phyloP scores from a whole-genome alignment of 345 rosid genomes.

The Euphorbia peplus region DNA sequence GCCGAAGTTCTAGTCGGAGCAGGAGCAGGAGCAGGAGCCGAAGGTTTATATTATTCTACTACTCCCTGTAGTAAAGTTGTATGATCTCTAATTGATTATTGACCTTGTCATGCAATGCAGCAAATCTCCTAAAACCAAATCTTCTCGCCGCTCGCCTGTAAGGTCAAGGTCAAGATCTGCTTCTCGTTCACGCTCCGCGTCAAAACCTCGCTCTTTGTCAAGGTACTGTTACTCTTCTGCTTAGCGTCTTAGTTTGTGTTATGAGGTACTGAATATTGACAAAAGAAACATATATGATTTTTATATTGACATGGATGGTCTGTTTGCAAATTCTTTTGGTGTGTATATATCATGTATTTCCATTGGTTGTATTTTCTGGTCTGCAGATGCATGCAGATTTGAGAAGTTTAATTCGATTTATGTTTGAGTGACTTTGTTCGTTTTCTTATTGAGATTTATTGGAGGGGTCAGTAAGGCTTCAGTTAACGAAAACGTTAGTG shows the following conservation, averaged over 20 bases:
- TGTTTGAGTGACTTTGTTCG: neutral
- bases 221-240: conserved; percentile 44
- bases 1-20: conserved; percentile 41
- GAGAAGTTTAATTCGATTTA: neutral
- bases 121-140: conserved; percentile 70
- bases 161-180: conserved; percentile 63
- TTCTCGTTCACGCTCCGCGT: conserved; percentile 59
- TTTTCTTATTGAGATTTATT: neutral
- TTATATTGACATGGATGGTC: neutral
- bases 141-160: conserved; percentile 58
- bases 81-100: conserved; percentile 14
- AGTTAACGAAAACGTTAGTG: neutral
- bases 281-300: neutral
- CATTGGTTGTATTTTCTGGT: neutral
- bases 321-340: neutral
- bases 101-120: conserved; percentile 35
- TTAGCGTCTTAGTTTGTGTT: neutral
- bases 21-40: conserved; percentile 43
- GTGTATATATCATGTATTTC: neutral
- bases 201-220: conserved; percentile 61
- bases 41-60: conserved; percentile 31
- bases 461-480: neutral
- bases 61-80: neutral
- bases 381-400: neutral
- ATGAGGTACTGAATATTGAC: neutral